phyloP scores from a whole-genome alignment of 345 rosid species.

The Populus davidiana region DNA sequence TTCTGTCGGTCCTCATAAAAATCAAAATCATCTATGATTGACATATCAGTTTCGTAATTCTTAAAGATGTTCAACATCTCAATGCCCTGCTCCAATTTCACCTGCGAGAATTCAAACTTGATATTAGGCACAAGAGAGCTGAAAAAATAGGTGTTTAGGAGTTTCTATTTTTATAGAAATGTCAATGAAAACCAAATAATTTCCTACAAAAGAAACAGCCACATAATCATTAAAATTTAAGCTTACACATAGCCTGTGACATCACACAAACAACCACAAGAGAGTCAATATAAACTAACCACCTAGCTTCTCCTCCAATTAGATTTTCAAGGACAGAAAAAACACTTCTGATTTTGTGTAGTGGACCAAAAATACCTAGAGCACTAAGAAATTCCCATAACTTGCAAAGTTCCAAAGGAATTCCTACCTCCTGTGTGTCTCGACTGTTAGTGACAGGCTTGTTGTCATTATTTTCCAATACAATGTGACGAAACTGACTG shows the following conservation, averaged over 20 bases:
- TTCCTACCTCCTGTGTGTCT: constrained; percentile 81
- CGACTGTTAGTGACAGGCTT: constrained; percentile 95
- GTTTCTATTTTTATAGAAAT: neutral
- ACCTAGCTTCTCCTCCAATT: neutral
- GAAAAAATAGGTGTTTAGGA: neutral
- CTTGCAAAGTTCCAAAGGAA: constrained; percentile 6
- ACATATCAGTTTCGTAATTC: constrained; percentile 60
- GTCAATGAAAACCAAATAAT: neutral
- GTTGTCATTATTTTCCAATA: constrained; percentile 77
- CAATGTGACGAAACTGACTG: constrained; percentile 76
- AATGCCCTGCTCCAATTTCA: constrained; percentile 74
- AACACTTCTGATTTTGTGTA: neutral
- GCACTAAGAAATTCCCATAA: neutral
- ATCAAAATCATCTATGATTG: constrained; percentile 82
- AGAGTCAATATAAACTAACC: neutral
- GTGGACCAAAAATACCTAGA: neutral
- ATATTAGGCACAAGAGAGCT: constrained; percentile 9
- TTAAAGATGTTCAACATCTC: constrained; percentile 77
- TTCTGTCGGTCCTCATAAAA: constrained; percentile 85
- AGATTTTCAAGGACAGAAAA: neutral
- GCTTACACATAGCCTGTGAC: neutral
- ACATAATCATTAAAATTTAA: neutral
- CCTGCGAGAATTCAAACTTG: constrained; percentile 41
- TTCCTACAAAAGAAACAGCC: neutral
- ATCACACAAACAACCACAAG: neutral